phyloP scores from a whole-genome alignment of 1,284 basidiomycete genomes.

The Takashimella tepidaria region DNA sequence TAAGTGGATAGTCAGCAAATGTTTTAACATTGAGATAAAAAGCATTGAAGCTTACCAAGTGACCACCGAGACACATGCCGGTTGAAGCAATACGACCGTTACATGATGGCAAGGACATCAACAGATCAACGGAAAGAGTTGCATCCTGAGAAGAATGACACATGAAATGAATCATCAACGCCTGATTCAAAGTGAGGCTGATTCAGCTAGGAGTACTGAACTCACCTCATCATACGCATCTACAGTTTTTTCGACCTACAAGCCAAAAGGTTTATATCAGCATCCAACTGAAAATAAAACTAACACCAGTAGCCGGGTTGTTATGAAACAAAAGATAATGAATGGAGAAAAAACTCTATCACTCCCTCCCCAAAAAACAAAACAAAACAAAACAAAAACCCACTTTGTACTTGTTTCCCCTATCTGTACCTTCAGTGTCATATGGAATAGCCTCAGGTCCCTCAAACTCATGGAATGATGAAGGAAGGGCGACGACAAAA shows the following conservation, averaged over 20 bases:
- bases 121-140: conserved; percentile 66
- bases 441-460: conserved; percentile 80
- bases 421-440: conserved; percentile 80
- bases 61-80: conserved; percentile 50
- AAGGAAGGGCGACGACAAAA: conserved; percentile 43
- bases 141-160: conserved; percentile 64
- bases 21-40: background rate
- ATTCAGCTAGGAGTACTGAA: background rate
- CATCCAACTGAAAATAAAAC: background rate
- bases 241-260: conserved; percentile 76
- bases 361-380: no score
- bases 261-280: conserved; percentile 4
- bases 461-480: conserved; percentile 78
- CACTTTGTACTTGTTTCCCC: conserved; percentile 84
- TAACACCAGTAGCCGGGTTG: no score
- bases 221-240: conserved; percentile 75
- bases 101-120: conserved; percentile 68
- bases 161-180: background rate
- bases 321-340: no score
- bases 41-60: conserved; percentile 51
- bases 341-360: no score
- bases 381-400: conserved; percentile 5
- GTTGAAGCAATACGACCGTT: conserved; percentile 73
- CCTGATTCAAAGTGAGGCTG: background rate
- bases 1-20: conserved; percentile 6